Conservation (phyloP, 2,329 filamentous ascomycete species). For the Stemphylium lycopersici region DNA sequence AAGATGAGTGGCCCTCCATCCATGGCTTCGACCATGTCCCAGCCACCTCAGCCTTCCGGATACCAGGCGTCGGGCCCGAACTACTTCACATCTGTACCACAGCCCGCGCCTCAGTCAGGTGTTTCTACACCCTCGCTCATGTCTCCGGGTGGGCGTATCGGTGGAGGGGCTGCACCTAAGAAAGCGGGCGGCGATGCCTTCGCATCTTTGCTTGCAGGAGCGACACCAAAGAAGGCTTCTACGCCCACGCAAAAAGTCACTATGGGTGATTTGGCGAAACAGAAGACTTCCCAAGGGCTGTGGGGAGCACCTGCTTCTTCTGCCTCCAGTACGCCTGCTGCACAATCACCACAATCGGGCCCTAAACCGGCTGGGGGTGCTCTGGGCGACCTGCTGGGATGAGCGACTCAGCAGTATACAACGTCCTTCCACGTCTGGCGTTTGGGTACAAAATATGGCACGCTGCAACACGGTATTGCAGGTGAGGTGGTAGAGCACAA, state of each 20-base stretch:
- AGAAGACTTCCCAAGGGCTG: slow-evolving; percentile 92
- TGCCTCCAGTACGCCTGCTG: slow-evolving; percentile 37
- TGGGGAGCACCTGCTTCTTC: slow-evolving; percentile 75
- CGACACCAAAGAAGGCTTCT: slow-evolving; percentile 74
- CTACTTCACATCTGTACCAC: slow-evolving; percentile 85
- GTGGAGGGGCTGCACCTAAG: slow-evolving; percentile 48
- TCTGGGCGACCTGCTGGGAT: slow-evolving; percentile 46
- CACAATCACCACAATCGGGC: slow-evolving; percentile 34
- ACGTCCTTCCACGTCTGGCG: slow-evolving; percentile 1
- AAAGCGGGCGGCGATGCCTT: slow-evolving; percentile 80
- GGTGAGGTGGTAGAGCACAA: not conserved
- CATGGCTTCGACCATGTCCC: slow-evolving; percentile 47
- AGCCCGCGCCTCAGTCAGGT: slow-evolving; percentile 42
- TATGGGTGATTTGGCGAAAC: slow-evolving; percentile 94
- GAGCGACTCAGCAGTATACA: slow-evolving; percentile 8
- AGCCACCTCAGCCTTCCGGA: slow-evolving; percentile 63
- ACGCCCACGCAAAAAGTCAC: slow-evolving; percentile 70
- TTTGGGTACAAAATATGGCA: slow-evolving; percentile 10
- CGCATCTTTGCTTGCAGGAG: slow-evolving; percentile 81
- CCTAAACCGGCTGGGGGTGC: slow-evolving; percentile 44
- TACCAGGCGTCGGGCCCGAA: slow-evolving; percentile 86
- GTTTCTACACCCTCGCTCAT: slow-evolving; percentile 52
- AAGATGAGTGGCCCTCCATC: slow-evolving; percentile 59
- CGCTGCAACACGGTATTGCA: not conserved
- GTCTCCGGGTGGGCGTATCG: slow-evolving; percentile 50